Evolutionary conservation across 139 green algal genomes (phyloP).

Genomic region (Closterium sp.): DNA sequence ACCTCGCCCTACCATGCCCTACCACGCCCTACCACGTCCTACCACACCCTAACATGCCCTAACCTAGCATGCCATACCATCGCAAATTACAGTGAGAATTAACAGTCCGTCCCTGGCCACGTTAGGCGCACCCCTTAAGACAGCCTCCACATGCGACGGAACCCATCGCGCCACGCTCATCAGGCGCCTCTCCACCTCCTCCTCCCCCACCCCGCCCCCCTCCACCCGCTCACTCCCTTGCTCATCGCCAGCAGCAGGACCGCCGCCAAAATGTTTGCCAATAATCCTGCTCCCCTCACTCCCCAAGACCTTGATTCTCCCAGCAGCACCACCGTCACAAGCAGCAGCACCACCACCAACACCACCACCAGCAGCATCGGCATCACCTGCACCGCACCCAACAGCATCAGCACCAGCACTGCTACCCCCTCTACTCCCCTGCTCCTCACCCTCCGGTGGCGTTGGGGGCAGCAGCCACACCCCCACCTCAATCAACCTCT

Average conservation of each 20-base stretch:
- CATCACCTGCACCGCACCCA: too few species aligned
- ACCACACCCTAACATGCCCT: too few species aligned
- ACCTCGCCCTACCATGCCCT: not conserved
- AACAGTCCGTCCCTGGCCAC: not conserved
- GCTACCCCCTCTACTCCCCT: too few species aligned
- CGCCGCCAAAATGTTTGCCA: too few species aligned
- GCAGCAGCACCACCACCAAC: too few species aligned
- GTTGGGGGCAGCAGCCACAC: not conserved
- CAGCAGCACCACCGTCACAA: too few species aligned
- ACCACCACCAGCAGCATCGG: too few species aligned
- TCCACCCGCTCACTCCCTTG: not conserved
- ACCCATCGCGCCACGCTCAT: not conserved
- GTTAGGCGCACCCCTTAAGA: not conserved
- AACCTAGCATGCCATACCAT: not conserved
- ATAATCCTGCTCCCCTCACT: too few species aligned
- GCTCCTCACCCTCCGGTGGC: not conserved
- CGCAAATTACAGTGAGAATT: not conserved
- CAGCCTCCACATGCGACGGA: not conserved
- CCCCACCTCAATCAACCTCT: not conserved
- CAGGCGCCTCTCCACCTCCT: not conserved
- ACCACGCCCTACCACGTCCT: too few species aligned
- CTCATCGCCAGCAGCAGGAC: too few species aligned
- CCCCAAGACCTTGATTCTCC: too few species aligned
- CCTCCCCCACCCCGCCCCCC: not conserved
- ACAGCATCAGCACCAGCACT: too few species aligned